Percentiles rank a stretch among this genome's conserved stretches.
phyloP scores from a whole-genome alignment of 305 asterid genomes.

The Fraxinus velutina region DNA sequence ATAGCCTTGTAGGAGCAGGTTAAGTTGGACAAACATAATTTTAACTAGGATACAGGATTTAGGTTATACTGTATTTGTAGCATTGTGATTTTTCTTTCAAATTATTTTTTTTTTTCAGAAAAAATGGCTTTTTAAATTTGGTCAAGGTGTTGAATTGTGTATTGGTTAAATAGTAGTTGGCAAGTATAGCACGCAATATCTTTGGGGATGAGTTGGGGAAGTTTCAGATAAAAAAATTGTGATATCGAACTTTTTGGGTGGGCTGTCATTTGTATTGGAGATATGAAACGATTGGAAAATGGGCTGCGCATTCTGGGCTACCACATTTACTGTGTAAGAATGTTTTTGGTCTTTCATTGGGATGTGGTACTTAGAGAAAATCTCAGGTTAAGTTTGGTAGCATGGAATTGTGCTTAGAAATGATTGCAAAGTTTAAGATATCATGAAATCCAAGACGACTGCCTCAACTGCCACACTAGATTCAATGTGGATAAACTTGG shows the following conservation, averaged over 20 bases:
- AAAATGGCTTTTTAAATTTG: neutral
- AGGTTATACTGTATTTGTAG: neutral
- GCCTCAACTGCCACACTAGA: conserved; percentile 1
- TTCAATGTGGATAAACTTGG: conserved; percentile 7
- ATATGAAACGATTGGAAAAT: neutral
- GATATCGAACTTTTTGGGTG: neutral
- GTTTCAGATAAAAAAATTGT: neutral
- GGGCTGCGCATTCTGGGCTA: neutral
- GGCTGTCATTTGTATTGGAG: neutral
- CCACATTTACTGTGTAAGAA: neutral
- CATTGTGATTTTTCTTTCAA: neutral
- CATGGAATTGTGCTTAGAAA: neutral
- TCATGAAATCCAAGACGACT: neutral
- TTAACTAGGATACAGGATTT: neutral
- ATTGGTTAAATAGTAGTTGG: neutral
- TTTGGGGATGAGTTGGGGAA: neutral
- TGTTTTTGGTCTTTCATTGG: neutral
- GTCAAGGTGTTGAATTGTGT: neutral
- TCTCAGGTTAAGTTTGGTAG: neutral
- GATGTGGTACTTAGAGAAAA: neutral
- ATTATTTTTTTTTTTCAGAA: neutral
- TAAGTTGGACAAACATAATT: neutral
- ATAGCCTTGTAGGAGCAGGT: neutral
- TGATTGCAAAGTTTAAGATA: neutral
- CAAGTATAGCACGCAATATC: neutral